Percentiles rank a stretch among this genome's conserved stretches.
Conservation (phyloP, 1,139 yeast species). For the Candida albicans region DNA sequence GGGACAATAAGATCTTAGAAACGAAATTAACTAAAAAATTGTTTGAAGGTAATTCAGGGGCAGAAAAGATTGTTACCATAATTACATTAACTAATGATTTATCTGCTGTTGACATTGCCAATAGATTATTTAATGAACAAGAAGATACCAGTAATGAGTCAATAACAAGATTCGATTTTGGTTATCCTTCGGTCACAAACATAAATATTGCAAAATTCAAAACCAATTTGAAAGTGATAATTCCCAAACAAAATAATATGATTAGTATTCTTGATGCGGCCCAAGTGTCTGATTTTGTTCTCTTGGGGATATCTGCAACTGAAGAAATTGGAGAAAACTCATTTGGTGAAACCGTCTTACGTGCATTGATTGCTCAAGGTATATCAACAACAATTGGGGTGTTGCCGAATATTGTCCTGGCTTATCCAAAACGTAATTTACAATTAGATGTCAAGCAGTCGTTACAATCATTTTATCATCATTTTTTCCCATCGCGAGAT, state of each 20-base stretch:
- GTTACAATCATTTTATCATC: slow-evolving; percentile 75
- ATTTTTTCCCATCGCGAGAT: slow-evolving; percentile 79
- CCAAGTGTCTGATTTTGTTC: slow-evolving; percentile 82
- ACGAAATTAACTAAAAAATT: slow-evolving; percentile 54
- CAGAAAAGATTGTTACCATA: slow-evolving; percentile 79
- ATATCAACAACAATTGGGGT: slow-evolving; percentile 81
- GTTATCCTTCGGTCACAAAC: slow-evolving; percentile 48
- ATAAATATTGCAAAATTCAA: slow-evolving; percentile 65
- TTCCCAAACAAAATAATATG: slow-evolving; percentile 71
- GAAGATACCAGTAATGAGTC: slow-evolving; percentile 28
- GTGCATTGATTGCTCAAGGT: slow-evolving; percentile 92
- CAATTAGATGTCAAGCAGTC: slow-evolving; percentile 81
- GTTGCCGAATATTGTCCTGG: slow-evolving; percentile 66
- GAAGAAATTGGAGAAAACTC: slow-evolving; percentile 69
- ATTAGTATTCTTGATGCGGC: slow-evolving; percentile 80
- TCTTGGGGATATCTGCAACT: slow-evolving; percentile 82
- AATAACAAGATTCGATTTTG: slow-evolving; percentile 17
- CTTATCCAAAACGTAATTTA: slow-evolving; percentile 72
- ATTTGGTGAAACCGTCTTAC: slow-evolving; percentile 83
- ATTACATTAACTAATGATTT: slow-evolving; percentile 78
- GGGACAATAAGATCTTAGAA: slow-evolving; percentile 66
- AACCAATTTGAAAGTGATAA: slow-evolving; percentile 68
- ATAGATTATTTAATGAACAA: slow-evolving; percentile 42
- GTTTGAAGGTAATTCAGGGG: slow-evolving; percentile 79
- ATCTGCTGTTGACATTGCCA: slow-evolving; percentile 56